These are phyloP conservation scores for Aureobasidium sp. DNA, from an alignment of 2,329 filamentous ascomycete genomes.

Conservation along the genomic window DNA sequence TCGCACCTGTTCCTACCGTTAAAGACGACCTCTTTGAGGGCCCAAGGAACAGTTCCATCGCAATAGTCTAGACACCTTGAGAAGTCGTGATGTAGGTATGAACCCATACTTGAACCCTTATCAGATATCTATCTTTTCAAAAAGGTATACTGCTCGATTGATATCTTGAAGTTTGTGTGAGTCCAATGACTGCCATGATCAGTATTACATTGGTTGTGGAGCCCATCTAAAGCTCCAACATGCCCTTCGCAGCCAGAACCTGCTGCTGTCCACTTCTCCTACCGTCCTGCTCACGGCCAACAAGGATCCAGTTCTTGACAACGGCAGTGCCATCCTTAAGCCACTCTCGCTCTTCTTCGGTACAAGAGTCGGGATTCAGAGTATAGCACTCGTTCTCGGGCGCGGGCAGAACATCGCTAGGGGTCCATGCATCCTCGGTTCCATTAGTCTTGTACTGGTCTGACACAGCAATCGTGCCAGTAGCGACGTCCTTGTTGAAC, in stretches of 20 bases:
- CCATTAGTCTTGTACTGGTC: constrained; percentile 23
- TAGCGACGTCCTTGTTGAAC: constrained; percentile 30
- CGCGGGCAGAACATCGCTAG: constrained; percentile 26
- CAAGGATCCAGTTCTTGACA: constrained; percentile 27
- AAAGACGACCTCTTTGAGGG: too few species aligned
- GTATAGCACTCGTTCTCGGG: constrained; percentile 25
- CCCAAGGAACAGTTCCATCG: too few species aligned
- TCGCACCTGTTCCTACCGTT: too few species aligned
- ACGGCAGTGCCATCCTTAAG: constrained; percentile 26
- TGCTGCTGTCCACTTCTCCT: background rate
- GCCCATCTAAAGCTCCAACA: constrained; percentile 6
- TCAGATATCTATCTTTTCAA: background rate
- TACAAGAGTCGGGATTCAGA: constrained; percentile 20
- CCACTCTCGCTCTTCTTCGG: constrained; percentile 25
- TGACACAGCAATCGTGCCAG: constrained; percentile 24
- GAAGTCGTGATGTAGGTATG: background rate
- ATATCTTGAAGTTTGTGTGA: background rate
- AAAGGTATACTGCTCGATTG: background rate
- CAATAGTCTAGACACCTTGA: background rate
- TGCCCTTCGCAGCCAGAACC: background rate
- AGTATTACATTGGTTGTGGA: background rate
- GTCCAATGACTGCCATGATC: background rate
- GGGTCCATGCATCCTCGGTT: constrained; percentile 26
- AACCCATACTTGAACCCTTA: background rate
- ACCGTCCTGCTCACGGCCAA: constrained; percentile 19